A percentile compares a stretch with the other conserved stretches of the same genome.
Evolutionary conservation across 2,329 filamentous ascomycete species (phyloP).

Genomic region (Colletotrichum tanaceti): DNA sequence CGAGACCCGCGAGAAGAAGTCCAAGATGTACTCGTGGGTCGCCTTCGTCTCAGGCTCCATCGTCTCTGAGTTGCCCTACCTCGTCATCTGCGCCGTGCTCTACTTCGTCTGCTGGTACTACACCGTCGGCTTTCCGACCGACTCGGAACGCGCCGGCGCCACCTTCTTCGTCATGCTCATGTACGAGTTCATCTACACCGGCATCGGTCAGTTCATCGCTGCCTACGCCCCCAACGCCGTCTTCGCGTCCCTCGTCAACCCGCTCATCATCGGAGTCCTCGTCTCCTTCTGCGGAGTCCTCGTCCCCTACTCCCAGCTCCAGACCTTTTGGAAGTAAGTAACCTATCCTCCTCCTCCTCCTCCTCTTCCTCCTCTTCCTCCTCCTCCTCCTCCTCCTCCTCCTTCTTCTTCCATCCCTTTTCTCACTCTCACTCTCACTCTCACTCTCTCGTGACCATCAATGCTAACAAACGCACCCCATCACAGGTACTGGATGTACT

Average conservation of each 20-base stretch:
- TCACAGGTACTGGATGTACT: slow-evolving; percentile 12
- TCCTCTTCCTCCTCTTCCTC: no score
- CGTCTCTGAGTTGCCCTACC: slow-evolving; percentile 60
- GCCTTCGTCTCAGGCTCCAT: slow-evolving; percentile 67
- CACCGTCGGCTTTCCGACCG: slow-evolving; percentile 62
- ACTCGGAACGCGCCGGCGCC: slow-evolving; percentile 60
- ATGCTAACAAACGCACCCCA: no score
- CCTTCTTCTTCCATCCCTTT: no score
- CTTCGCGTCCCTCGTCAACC: slow-evolving; percentile 69
- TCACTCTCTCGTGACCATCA: no score
- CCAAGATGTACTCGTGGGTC: slow-evolving; percentile 70
- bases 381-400: no score
- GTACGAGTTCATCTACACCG: slow-evolving; percentile 71
- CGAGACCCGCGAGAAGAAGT: slow-evolving; percentile 69
- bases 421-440: no score
- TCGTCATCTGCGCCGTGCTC: slow-evolving; percentile 56
- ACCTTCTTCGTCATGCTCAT: slow-evolving; percentile 66
- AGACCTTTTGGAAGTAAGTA: slow-evolving; percentile 70
- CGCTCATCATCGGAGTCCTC: slow-evolving; percentile 66
- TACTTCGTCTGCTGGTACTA: slow-evolving; percentile 70
- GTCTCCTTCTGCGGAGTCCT: slow-evolving; percentile 81
- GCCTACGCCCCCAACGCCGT: slow-evolving; percentile 71
- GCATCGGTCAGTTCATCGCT: slow-evolving; percentile 72
- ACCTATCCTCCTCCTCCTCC: no score
- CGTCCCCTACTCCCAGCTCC: slow-evolving; percentile 72